Conservation (phyloP, 495 filamentous ascomycete genomes). For the Hypoxylon rickii region DNA sequence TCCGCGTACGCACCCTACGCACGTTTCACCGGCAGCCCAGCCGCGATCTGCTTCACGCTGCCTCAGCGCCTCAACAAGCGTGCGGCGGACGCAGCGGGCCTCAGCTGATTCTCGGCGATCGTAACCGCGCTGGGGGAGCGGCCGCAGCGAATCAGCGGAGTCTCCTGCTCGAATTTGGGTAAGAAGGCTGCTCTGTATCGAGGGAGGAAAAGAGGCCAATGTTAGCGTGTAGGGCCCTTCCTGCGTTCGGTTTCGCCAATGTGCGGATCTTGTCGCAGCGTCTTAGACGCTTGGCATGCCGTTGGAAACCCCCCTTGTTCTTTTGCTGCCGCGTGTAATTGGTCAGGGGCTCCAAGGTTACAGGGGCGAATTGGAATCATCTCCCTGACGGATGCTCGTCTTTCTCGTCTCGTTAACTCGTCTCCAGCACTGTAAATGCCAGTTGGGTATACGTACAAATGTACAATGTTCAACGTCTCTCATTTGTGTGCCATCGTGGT, state of each 20-base stretch:
- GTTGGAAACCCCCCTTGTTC: constrained; percentile 14
- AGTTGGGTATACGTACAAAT: background rate
- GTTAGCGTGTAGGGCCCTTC: constrained; percentile 6
- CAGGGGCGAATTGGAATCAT: background rate
- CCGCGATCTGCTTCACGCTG: constrained; percentile 21
- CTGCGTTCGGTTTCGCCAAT: constrained; percentile 33
- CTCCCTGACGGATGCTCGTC: background rate
- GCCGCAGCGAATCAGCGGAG: constrained; percentile 21
- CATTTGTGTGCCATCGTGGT: too few relatives aligned
- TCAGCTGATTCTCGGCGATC: constrained; percentile 35
- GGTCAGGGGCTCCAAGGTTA: constrained; percentile 9
- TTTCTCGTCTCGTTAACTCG: background rate
- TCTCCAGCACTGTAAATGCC: background rate
- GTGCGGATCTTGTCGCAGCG: constrained; percentile 35
- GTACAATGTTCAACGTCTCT: too few relatives aligned
- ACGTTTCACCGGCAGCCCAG: constrained; percentile 24
- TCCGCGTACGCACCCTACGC: constrained; percentile 3
- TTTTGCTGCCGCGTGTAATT: constrained; percentile 14
- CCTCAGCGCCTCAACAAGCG: too few relatives aligned
- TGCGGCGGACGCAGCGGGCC: constrained; percentile 14
- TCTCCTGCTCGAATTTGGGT: constrained; percentile 13
- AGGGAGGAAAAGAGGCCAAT: too few relatives aligned
- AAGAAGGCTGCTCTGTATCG: too few relatives aligned
- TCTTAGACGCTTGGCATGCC: constrained; percentile 23
- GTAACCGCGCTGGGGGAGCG: constrained; percentile 26